Percentiles rank a stretch among this genome's conserved stretches.
phyloP scores from a whole-genome alignment of 345 rosid species.

The Luvunga scandens region DNA sequence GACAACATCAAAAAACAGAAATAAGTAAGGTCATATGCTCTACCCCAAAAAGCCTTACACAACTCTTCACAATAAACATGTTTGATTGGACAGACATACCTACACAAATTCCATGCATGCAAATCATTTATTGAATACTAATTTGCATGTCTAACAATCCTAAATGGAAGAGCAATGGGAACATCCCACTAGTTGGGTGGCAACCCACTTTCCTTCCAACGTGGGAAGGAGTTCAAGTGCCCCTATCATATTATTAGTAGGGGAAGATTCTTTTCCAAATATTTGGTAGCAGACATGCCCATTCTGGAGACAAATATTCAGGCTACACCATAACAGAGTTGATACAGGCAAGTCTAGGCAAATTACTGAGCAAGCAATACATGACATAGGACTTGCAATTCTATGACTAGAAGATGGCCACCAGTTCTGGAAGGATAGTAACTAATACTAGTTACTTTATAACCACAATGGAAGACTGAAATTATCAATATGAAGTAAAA shows the following conservation, averaged over 20 bases:
- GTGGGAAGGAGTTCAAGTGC: no score
- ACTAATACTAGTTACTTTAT: background rate
- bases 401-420: background rate
- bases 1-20: background rate
- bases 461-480: background rate
- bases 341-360: no score
- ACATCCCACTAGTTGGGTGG: no score
- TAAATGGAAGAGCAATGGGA: background rate
- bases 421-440: background rate
- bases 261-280: no score
- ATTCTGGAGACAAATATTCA: no score
- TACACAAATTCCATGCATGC: background rate
- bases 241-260: no score
- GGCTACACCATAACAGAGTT: no score
- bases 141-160: background rate
- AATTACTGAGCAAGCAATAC: no score
- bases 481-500: constrained; percentile 3
- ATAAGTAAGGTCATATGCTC: background rate
- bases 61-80: background rate
- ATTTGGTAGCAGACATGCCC: no score
- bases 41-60: background rate
- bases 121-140: background rate
- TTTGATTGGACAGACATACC: background rate
- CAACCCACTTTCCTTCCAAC: no score
- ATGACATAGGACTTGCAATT: background rate